phyloP scores from a whole-genome alignment of 345 rosid species.

The Aquilaria sinensis region DNA sequence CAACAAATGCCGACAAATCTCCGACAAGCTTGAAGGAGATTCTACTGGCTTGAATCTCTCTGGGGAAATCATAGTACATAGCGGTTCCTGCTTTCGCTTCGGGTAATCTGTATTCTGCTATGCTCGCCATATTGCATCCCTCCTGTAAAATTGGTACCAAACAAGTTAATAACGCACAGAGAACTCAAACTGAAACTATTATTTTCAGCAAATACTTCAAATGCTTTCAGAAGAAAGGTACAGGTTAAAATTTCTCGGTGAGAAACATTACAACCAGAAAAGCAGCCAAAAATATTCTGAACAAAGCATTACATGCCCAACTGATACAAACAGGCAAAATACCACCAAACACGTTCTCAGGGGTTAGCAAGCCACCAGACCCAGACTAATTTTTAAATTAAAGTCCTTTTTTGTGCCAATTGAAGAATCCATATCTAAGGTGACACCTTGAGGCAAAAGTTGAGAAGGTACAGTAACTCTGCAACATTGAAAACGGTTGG shows the following conservation, averaged over 20 bases:
- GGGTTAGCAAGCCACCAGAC: no score
- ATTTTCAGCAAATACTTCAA: background rate
- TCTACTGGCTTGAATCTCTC: slow-evolving; percentile 51
- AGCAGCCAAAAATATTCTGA: no score
- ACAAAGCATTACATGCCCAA: no score
- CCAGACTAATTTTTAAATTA: no score
- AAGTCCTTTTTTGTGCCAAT: no score
- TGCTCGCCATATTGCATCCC: slow-evolving; percentile 58
- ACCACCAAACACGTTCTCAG: no score
- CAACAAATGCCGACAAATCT: slow-evolving; percentile 66
- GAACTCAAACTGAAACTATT: background rate
- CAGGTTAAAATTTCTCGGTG: background rate
- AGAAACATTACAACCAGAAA: background rate
- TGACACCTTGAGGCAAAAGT: no score
- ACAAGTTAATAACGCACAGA: background rate
- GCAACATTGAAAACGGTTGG: no score
- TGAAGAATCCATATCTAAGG: no score
- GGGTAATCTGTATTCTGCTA: slow-evolving; percentile 80
- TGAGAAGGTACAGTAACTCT: no score
- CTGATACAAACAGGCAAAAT: no score
- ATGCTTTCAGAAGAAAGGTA: background rate
- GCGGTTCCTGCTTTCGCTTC: slow-evolving; percentile 68
- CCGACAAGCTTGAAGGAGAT: slow-evolving; percentile 65
- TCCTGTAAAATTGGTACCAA: slow-evolving; percentile 33
- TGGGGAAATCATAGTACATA: slow-evolving; percentile 84